These are phyloP conservation scores for Elasticomyces elasticus DNA, from an alignment of 495 filamentous ascomycete genomes.

Conservation along the genomic window DNA sequence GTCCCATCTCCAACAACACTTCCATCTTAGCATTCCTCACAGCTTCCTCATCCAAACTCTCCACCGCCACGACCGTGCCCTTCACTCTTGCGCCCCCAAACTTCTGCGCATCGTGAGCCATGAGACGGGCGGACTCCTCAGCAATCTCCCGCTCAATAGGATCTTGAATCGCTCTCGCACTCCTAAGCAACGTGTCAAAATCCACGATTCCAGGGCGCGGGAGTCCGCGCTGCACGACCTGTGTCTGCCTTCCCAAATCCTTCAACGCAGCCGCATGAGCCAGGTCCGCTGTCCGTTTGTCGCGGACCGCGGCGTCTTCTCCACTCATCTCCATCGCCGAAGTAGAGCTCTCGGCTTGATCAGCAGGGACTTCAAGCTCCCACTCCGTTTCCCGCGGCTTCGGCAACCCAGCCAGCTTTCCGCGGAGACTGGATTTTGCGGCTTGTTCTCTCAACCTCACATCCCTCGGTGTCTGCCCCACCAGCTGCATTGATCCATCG, in stretches of 20 bases:
- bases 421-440: slow-evolving; percentile 56
- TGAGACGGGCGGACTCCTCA: slow-evolving; percentile 63
- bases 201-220: slow-evolving; percentile 71
- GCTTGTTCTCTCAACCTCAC: slow-evolving; percentile 63
- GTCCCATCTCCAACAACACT: slow-evolving; percentile 56
- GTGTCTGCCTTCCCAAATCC: slow-evolving; percentile 75
- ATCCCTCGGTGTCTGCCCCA: slow-evolving; percentile 70
- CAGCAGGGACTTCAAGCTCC: slow-evolving; percentile 86
- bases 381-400: slow-evolving; percentile 86
- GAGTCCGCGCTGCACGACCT: slow-evolving; percentile 75
- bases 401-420: slow-evolving; percentile 69
- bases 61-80: slow-evolving; percentile 49
- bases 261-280: slow-evolving; percentile 60
- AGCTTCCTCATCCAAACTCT: slow-evolving; percentile 58
- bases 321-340: slow-evolving; percentile 47
- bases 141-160: slow-evolving; percentile 55
- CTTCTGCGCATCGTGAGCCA: slow-evolving; percentile 69
- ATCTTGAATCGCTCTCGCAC: slow-evolving; percentile 43
- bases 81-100: slow-evolving; percentile 58
- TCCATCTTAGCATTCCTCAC: slow-evolving; percentile 66
- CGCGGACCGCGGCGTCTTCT: slow-evolving; percentile 78
- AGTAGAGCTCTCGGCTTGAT: slow-evolving; percentile 52
- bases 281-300: slow-evolving; percentile 58
- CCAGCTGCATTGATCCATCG: slow-evolving; percentile 51
- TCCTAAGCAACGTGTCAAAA: slow-evolving; percentile 54